Percentiles rank a stretch among this genome's conserved stretches.
Evolutionary conservation across 208 protist genomes (phyloP).

Genomic region (Leishmania tropica): DNA sequence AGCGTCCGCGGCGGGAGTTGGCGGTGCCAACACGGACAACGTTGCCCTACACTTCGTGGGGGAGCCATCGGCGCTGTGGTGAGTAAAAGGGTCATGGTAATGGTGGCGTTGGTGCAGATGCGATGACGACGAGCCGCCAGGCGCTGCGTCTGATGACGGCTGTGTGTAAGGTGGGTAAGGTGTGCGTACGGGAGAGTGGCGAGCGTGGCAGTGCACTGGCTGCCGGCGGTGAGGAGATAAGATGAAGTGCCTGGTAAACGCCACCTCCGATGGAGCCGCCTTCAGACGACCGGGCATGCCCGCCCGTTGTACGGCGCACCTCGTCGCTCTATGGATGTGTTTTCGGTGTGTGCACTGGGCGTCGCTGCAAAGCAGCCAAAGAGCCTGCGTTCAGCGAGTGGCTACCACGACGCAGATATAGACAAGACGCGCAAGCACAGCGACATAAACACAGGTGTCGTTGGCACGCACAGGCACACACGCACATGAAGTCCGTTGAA

Average conservation of each 20-base stretch:
- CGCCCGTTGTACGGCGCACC: not conserved
- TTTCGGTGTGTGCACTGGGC: not conserved
- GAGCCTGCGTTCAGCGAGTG: not conserved
- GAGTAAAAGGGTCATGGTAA: not conserved
- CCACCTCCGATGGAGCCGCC: not conserved
- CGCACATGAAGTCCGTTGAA: not conserved
- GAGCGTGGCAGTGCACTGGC: not conserved
- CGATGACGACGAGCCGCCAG: not conserved
- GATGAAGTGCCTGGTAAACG: not conserved
- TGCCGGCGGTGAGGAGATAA: not conserved
- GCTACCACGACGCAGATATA: not conserved
- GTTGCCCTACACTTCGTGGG: not conserved
- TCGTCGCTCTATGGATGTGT: not conserved
- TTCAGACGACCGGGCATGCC: not conserved
- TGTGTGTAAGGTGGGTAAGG: not conserved
- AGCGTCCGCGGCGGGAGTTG: not conserved
- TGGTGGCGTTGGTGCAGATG: not conserved
- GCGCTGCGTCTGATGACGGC: not conserved
- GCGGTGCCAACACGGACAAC: not conserved
- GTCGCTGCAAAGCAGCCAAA: not conserved
- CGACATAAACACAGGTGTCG: not conserved
- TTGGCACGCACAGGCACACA: not conserved
- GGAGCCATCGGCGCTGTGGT: not conserved
- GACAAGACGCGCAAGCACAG: not conserved
- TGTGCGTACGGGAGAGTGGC: not conserved